Conservation (phyloP, 371 early-diverging fungal species). For the Mucor indicus region DNA sequence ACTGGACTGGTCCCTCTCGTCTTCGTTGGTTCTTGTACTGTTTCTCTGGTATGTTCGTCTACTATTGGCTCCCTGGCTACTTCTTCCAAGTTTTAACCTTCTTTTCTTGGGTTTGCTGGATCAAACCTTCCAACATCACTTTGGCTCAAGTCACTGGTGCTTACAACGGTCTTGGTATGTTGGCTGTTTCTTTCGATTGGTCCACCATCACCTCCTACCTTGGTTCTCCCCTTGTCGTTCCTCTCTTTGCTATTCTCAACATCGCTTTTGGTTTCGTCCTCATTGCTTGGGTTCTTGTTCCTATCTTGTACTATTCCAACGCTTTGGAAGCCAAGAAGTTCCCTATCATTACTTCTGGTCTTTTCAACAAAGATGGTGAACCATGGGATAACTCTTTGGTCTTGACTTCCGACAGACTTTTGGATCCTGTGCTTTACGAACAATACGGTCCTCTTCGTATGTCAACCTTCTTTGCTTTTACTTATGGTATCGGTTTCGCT, state of each 20-base stretch:
- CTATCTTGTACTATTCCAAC: conserved; percentile 68
- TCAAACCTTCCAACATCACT: conserved; percentile 55
- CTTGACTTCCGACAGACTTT: conserved; percentile 48
- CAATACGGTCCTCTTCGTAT: conserved; percentile 72
- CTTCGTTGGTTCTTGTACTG: conserved; percentile 64
- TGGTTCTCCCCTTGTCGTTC: conserved; percentile 70
- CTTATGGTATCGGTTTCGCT: conserved; percentile 64
- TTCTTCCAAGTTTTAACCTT: conserved; percentile 68
- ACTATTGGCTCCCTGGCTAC: conserved; percentile 79
- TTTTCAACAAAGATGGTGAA: conserved; percentile 48
- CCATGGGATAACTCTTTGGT: conserved; percentile 55
- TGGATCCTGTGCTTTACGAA: conserved; percentile 63
- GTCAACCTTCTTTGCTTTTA: conserved; percentile 53
- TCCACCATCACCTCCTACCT: conserved; percentile 63
- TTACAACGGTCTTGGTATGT: conserved; percentile 64
- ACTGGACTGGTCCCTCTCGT: conserved; percentile 51
- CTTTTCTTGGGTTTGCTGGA: conserved; percentile 74
- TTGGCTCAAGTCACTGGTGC: conserved; percentile 63
- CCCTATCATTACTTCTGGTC: conserved; percentile 53
- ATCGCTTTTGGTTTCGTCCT: conserved; percentile 66
- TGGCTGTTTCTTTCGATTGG: conserved; percentile 77
- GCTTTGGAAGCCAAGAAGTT: conserved; percentile 61
- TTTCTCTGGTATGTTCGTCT: conserved; percentile 58
- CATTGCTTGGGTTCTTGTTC: conserved; percentile 72
- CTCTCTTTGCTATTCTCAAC: conserved; percentile 71